Base-by-base conservation (phyloP, 164 flowering plant genomes). In the Macadamia tetraphylla region DNA sequence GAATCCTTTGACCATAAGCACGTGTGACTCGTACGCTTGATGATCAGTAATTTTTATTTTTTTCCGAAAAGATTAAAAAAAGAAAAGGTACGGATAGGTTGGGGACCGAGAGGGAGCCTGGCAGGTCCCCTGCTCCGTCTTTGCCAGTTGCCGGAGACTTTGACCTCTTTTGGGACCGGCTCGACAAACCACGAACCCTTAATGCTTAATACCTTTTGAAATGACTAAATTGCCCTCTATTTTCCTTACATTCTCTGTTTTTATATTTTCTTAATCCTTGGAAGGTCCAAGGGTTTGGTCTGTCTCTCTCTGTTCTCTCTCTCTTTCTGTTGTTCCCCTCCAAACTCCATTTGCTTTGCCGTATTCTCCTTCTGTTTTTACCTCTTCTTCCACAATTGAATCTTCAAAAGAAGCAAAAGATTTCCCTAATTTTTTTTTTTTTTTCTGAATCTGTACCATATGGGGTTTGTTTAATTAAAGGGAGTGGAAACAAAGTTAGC, bases 331-430 rank as follows among this genome's bases (percentile, higher is more conserved):
- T 63, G 46, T 1, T 32, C 6, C 13, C 6, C 18, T 29, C 15
- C 29, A 6, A 35, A 23, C 8, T 18, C 18, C 57, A 14, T 53
- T 14, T 11, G 57, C 57, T 53, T 53, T 53, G 57, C 57, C 17
- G 15, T 53, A 11, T 53, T 53, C 15, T 49, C 53, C 15, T 14
- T 8, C 15, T 49, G 23, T 23, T 49, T 49, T 49, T 49, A 3
- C 53, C 53, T 49, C 53, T 49, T 55, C 32, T 14, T 11, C 44
- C 44, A 2, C 40, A 35, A 2, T 5, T 43, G 6, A 43, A 46
- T 11, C 55, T 62, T 64, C 53, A 66, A 71, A 66, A 66, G 70
- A 66, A 66, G 66, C 65, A 61, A 66, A 71, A 66, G 66, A 71
- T 42, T 67, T 58, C 9, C 1, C 1, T 65, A 32, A 31, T 29